A percentile compares a stretch with the other conserved stretches of the same genome.
Evolutionary conservation across 148 eudicot species (phyloP).

Genomic region (Agrostemma githago): DNA sequence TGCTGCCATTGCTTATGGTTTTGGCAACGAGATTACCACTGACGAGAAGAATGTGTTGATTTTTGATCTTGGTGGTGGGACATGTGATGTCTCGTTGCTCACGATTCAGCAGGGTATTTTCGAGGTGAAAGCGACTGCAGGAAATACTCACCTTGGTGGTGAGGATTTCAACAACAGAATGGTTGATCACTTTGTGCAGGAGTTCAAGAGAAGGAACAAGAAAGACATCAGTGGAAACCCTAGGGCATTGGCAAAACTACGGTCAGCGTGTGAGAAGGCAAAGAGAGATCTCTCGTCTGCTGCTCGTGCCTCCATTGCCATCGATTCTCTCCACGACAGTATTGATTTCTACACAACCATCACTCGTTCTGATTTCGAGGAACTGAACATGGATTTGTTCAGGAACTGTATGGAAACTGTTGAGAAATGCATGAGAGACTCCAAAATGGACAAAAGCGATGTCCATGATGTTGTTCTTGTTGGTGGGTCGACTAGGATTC

Average conservation of each 20-base stretch:
- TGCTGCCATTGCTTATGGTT: background rate
- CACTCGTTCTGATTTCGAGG: background rate
- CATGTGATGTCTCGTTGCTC: background rate
- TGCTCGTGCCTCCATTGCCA: background rate
- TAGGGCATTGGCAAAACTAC: background rate
- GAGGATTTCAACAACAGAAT: background rate
- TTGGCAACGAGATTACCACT: background rate
- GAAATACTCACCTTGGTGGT: background rate
- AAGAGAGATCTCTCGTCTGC: background rate
- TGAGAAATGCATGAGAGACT: background rate
- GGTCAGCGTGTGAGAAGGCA: background rate
- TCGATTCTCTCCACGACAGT: background rate
- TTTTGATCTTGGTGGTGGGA: background rate
- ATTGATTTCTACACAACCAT: background rate
- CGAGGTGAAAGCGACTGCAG: background rate
- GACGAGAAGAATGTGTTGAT: background rate
- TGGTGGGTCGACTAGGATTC: background rate
- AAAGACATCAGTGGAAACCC: background rate
- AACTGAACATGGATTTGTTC: background rate
- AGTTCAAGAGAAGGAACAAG: background rate
- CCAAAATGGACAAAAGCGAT: background rate
- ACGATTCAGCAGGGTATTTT: background rate
- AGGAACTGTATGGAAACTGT: background rate
- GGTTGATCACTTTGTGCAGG: background rate
- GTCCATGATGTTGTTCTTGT: background rate